Percentiles rank a stretch among this genome's conserved stretches.
These are phyloP conservation scores for Plasmodium vivax DNA, from an alignment of 169 alveolate genomes.

Conservation along the genomic window DNA sequence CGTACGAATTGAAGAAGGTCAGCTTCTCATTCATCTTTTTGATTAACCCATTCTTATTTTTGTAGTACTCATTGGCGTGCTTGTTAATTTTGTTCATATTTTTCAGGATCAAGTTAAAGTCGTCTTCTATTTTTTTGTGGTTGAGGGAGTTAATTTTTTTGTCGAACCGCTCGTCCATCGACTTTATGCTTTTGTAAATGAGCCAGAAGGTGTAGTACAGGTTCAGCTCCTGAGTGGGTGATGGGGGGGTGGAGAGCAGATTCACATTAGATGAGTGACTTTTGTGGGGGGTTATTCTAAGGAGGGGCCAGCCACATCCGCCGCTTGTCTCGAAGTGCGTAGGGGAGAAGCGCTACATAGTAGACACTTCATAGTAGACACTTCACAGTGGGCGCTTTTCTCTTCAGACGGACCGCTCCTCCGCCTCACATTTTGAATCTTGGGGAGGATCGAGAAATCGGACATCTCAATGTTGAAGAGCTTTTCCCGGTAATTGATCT, in stretches of 20 bases:
- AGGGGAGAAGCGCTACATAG: not conserved
- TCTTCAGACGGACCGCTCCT: not conserved
- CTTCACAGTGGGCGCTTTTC: too few relatives aligned
- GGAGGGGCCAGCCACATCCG: not conserved
- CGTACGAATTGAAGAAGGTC: conserved; percentile 53
- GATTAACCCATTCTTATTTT: conserved; percentile 45
- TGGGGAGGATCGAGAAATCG: conserved; percentile 58
- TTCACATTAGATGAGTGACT: not conserved
- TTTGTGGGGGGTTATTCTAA: not conserved
- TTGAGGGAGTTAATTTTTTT: conserved; percentile 62
- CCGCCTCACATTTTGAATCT: conserved; percentile 50
- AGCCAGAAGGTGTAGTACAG: conserved; percentile 63
- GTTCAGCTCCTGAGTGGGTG: conserved; percentile 48
- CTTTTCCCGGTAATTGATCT: conserved; percentile 52
- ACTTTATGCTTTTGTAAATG: conserved; percentile 57
- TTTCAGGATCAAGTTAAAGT: conserved; percentile 62
- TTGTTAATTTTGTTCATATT: conserved; percentile 75
- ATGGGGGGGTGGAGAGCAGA: not conserved
- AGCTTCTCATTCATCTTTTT: conserved; percentile 69
- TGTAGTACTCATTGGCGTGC: conserved; percentile 69
- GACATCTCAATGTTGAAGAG: conserved; percentile 63
- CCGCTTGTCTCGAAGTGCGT: not conserved
- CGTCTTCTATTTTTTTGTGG: conserved; percentile 72
- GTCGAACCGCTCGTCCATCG: conserved; percentile 70
- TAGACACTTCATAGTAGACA: too few relatives aligned